phyloP scores from a whole-genome alignment of 2,329 filamentous ascomycete genomes.

The Trichoderma gracile region DNA sequence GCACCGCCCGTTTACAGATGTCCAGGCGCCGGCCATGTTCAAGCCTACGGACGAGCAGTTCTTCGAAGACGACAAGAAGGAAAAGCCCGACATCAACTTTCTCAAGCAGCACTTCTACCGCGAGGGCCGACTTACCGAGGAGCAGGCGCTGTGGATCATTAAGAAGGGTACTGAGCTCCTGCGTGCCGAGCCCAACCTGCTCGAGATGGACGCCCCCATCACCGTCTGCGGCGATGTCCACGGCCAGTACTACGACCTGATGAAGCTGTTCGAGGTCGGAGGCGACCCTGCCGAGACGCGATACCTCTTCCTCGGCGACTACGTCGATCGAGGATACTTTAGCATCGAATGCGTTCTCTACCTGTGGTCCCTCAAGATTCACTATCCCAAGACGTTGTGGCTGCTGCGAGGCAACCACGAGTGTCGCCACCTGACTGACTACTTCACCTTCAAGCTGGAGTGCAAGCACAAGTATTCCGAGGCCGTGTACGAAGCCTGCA shows the following conservation, averaged over 20 bases:
- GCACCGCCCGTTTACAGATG: constrained; percentile 61
- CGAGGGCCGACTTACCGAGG: constrained; percentile 93
- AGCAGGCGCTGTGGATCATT: constrained; percentile 96
- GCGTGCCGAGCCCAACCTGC: constrained; percentile 85
- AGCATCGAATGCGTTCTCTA: constrained; percentile 99
- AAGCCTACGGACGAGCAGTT: constrained; percentile 94
- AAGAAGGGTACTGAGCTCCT: constrained; percentile 83
- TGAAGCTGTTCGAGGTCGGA: constrained; percentile 99
- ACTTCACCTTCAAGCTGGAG: constrained; percentile 99
- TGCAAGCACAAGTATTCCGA: constrained; percentile 99
- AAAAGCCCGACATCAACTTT: constrained; percentile 90
- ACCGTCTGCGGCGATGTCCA: constrained; percentile 98
- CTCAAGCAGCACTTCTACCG: constrained; percentile 98
- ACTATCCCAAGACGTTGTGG: constrained; percentile 97
- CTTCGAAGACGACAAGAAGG: constrained; percentile 79
- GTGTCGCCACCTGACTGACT: constrained; percentile 97
- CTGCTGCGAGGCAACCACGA: constrained; percentile 97
- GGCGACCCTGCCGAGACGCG: constrained; percentile 94
- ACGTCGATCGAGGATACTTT: constrained; percentile 97
- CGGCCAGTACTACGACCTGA: constrained; percentile 98
- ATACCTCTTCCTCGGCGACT: constrained; percentile 96
- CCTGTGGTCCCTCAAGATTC: constrained; percentile 97
- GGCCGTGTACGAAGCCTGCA: constrained; percentile 92
- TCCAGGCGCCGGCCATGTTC: constrained; percentile 93
- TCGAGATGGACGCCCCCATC: constrained; percentile 99